Base-by-base conservation (phyloP, 2,329 filamentous ascomycete genomes). In the Paraphaeosphaeria minitans region DNA sequence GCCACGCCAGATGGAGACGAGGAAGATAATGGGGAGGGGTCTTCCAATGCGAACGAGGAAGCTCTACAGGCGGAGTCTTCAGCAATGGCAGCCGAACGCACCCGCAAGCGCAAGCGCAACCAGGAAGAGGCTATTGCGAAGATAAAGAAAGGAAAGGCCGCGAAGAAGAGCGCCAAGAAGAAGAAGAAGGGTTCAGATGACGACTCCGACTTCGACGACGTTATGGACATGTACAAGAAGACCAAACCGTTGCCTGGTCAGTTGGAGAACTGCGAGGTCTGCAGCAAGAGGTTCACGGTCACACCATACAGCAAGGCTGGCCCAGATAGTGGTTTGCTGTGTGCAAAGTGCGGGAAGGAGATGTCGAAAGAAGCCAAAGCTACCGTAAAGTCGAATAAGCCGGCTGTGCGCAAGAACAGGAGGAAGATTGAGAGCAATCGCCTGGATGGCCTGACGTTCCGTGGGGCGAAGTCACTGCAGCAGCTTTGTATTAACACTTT, bases 201-300 rank as follows among this genome's bases (percentile, higher is more conserved):
- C 19, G 79, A 82, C 43, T 76, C 76, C 0, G 78, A 80, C 43
- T 79, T 80, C 37, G 81, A 83, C 29, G 80, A 82, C 57, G 77
- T 83, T 58, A 74, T 78, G 49, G 79, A 83, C 53, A 83, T 86
- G 77, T 82, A 85, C 72, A 81, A 84, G 66, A 87, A 86, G 66
- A 68, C 77, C 14, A 80, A 80, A 33, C 88, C 88, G 1, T 74
- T 89, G n/a, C 91, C 92, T 1, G 93, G 92, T 2, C 94, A 98
- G 75, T 86, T 94, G 71, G 92, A 91, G 63, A 93, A 97, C 65
- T 98, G 94, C 73, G 92, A 91, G 62, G 79, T 88, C 3, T 98
- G 94, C 75, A 83, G 85, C 45, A 96, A 95, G 75, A 88, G 93
- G 39, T 98, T 98, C 72, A 97, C 92, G 0, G 93, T 98, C 46